Evolutionary conservation across 768 basidiomycete species (phyloP), one percentile per base, ranked within the genome.

Genomic region (Podaxis rugospora): DNA sequence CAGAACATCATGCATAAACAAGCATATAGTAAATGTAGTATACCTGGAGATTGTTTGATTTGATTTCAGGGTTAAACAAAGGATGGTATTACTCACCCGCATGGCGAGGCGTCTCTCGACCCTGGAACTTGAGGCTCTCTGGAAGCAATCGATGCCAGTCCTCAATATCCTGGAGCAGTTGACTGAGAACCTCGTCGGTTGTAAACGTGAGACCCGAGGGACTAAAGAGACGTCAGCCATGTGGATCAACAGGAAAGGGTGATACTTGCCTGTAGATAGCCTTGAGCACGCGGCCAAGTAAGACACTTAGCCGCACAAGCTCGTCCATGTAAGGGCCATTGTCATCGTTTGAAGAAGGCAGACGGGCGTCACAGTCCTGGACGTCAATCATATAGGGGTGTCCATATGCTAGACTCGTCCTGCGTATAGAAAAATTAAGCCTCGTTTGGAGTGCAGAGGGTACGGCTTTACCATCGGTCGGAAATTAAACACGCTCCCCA

Each of bases 331-430:
- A 95, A 62, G 90, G 72, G 70, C 89, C 86, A 59, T 83, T 80
- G 13, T 83, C 81, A 67, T 93, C 89, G 47, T 92, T 94, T 1
- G 92, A 92, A 7, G 93, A 93, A 0, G 95, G 95, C 36, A 97
- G 78, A 57, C 95, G 88, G 3, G 92, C 90, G 73, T 99, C 96
- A 72, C 97, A 99, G 72, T 99, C 97, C 65, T 90, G 87, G 1
- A 98, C 85, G 71, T 98, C 95, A 63, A 99, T 96, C 90, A 96
- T 92, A 71, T 88, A 90, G 2, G 96, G 96, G 65, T 94, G 92
- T 0, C 96, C 96, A 66, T 94, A 93, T 23, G 92, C 88, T 39
- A 95, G 78, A 69, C 91, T 92, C 57, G 88, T 83, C 92, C 92
- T 93, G 68, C 16, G 55, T 59, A 51, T 35, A 49, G 57, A 36